Percentiles rank a stretch among this genome's conserved stretches.
Evolutionary conservation across 2,329 filamentous ascomycete species (phyloP).

Genomic region (Cladobotryum mycophilum): DNA sequence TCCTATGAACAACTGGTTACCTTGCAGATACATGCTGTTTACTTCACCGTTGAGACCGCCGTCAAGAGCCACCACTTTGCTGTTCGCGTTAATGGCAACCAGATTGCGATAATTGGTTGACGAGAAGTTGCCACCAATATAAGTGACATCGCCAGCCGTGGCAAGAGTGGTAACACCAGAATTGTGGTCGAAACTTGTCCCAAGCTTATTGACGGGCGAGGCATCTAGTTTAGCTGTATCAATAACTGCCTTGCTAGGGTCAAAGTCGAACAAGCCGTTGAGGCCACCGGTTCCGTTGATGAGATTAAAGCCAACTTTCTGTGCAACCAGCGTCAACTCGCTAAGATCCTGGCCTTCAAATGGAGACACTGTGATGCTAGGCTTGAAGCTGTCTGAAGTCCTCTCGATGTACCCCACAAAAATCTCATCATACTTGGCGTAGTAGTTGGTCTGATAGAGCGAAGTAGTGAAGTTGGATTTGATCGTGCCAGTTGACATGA

Average conservation of each 20-base stretch:
- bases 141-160: constrained; percentile 58
- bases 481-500: constrained; percentile 49
- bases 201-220: constrained; percentile 72
- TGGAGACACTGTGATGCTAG: constrained; percentile 72
- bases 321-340: constrained; percentile 76
- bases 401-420: constrained; percentile 82
- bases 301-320: constrained; percentile 72
- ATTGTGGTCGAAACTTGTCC: constrained; percentile 57
- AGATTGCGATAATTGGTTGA: constrained; percentile 65
- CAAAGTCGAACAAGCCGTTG: constrained; percentile 86
- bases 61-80: constrained; percentile 55
- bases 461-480: constrained; percentile 49
- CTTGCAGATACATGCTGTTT: constrained; percentile 61
- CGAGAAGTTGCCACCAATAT: constrained; percentile 80
- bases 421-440: constrained; percentile 92
- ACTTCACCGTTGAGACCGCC: constrained; percentile 78
- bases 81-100: constrained; percentile 61
- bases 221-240: constrained; percentile 57
- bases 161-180: constrained; percentile 68
- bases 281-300: constrained; percentile 70
- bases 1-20: constrained; percentile 67
- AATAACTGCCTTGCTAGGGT: constrained; percentile 51
- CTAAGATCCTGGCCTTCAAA: constrained; percentile 54
- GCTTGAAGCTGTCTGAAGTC: constrained; percentile 65
- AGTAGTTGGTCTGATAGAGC: constrained; percentile 87